Conservation (phyloP, 208 protist species). For the Leishmania aethiopica region DNA sequence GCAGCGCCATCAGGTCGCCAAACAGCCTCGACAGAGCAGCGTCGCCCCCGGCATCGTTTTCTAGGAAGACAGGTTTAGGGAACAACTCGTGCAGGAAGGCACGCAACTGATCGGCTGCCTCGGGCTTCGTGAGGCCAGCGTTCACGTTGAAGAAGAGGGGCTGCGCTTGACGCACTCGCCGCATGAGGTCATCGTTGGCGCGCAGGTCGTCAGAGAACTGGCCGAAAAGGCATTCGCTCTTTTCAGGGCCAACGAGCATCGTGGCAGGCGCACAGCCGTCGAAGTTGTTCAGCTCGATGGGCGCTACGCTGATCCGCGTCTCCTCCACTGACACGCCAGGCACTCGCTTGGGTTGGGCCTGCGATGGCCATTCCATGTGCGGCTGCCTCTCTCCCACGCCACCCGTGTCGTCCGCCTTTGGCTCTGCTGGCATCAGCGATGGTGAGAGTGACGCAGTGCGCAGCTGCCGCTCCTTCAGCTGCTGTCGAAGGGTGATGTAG, state of each 20-base stretch:
- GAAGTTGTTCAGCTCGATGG: slow-evolving; percentile 51
- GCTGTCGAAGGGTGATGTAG: slow-evolving; percentile 23
- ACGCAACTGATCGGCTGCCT: slow-evolving; percentile 25
- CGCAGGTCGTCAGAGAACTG: slow-evolving; percentile 31
- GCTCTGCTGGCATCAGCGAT: neutral
- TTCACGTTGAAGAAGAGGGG: slow-evolving; percentile 61
- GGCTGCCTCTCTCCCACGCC: neutral
- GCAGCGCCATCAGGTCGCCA: slow-evolving; percentile 48
- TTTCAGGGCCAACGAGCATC: slow-evolving; percentile 15
- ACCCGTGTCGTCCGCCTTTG: neutral
- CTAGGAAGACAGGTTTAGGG: slow-evolving; percentile 27
- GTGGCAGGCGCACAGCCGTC: slow-evolving; percentile 56
- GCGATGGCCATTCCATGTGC: neutral
- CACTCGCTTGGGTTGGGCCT: neutral
- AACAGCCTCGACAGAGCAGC: slow-evolving; percentile 20
- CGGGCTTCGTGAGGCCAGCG: slow-evolving; percentile 11
- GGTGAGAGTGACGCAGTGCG: neutral
- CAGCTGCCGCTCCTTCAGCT: neutral
- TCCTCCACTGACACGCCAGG: neutral
- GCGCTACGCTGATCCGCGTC: neutral
- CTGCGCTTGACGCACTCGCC: slow-evolving; percentile 5
- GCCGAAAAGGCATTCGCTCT: slow-evolving; percentile 32
- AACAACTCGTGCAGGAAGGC: slow-evolving; percentile 32
- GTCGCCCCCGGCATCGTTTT: slow-evolving; percentile 12
- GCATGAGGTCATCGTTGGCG: slow-evolving; percentile 17